Evolutionary conservation across 768 basidiomycete species (phyloP).

Genomic region (Calocybe gangraenosa): DNA sequence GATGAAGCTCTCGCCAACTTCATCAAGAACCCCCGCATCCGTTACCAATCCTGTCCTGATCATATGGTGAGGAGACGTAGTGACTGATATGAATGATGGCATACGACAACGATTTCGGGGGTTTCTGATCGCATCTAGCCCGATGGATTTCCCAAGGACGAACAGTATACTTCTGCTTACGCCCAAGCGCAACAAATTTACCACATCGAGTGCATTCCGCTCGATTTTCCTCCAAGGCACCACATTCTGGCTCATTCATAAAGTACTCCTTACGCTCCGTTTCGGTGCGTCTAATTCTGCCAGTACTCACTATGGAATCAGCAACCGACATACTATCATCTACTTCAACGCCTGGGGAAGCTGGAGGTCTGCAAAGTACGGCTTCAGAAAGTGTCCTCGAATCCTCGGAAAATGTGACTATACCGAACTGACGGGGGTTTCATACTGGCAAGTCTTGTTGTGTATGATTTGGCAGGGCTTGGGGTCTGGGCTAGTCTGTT

Average conservation of each 20-base stretch:
- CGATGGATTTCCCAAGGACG: conserved; percentile 62
- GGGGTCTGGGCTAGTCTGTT: conserved; percentile 27
- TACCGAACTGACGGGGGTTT: conserved; percentile 26
- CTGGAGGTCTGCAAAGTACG: conserved; percentile 17
- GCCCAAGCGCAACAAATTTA: conserved; percentile 52
- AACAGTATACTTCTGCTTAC: conserved; percentile 52
- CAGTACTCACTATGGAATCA: conserved; percentile 42
- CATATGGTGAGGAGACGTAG: too few relatives aligned
- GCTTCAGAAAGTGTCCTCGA: neutral
- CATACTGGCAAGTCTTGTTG: conserved; percentile 17
- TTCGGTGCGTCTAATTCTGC: conserved; percentile 51
- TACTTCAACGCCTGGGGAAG: conserved; percentile 33
- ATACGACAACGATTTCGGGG: conserved; percentile 24
- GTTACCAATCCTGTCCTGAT: conserved; percentile 14
- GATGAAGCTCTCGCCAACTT: conserved; percentile 11
- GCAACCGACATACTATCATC: conserved; percentile 52
- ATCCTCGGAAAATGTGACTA: neutral
- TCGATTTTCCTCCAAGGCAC: conserved; percentile 49
- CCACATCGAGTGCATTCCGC: conserved; percentile 59
- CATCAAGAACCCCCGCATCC: conserved; percentile 15
- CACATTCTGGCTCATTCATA: conserved; percentile 56
- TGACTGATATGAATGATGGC: conserved; percentile 13
- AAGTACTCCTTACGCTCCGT: conserved; percentile 61
- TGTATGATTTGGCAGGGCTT: conserved; percentile 9
- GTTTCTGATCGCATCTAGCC: conserved; percentile 44